Evolutionary conservation across 208 protist genomes (phyloP), one percentile per base, ranked within the genome.

Genomic region (Borovskyia barvae): DNA sequence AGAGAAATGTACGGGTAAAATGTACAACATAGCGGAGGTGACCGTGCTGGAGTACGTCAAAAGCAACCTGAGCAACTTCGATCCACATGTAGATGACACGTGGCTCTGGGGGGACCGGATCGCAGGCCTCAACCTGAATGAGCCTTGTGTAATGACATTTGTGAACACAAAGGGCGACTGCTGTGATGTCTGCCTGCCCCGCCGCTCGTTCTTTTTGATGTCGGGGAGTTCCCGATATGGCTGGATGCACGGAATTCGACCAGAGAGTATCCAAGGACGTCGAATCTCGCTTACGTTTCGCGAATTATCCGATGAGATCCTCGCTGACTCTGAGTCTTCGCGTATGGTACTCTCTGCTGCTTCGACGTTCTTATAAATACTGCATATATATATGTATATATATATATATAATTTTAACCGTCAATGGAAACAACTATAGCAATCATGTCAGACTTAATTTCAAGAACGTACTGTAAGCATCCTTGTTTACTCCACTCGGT

Each of bases 91-190:
- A 26, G 90, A 96, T 65, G 90, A 96, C 59, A 91, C 85, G 4
- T 96, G 90, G 87, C 50, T 94, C n/a, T 96, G 90, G 87, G 90
- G 90, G 20, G 65, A 87, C 39, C 71, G 90, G 25, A 85, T 96
- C 56, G 81, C 62, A 19, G 87, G 90, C 0, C 28, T 91, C 25
- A 94, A 92, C 72, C 42, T 96, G 22, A 51, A 85, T 20, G 70
- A 72, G 5, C 69, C 90, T 22, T 77, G 77, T 37, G 59, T 67
- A 9, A 87, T 96, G 58, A 93, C 87, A 0, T 96, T 96, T 71
- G 85, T 95, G n/a, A 73, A 75, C 25, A 40, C 25, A 17, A 46
- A 80, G 0, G 80, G 69, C 32, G 47, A 63, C 19, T 66, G 60
- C 24, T 75, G 92, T 28, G 77, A 93, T 20, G 85, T 81, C 5